Percentiles rank a stretch among this genome's conserved stretches.
Conservation (phyloP, 306 rosid species). For the Quercus alba region DNA sequence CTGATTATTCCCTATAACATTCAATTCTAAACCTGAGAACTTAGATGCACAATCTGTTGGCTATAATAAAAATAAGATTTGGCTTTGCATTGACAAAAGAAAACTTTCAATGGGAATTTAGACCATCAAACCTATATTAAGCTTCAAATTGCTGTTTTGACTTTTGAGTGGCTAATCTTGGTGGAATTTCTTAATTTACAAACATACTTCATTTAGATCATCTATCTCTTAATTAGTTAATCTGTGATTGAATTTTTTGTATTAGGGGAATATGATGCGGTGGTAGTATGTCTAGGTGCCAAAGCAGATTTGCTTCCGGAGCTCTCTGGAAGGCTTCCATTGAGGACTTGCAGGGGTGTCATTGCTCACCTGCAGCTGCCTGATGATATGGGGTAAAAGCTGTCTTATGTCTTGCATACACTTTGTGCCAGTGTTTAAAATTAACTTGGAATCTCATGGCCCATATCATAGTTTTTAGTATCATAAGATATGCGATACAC, state of each 20-base stretch:
- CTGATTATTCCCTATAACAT: not conserved
- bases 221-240: not conserved
- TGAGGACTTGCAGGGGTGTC: conserved; percentile 90
- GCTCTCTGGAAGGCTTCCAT: conserved; percentile 81
- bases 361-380: conserved; percentile 71
- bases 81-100: no score
- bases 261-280: conserved; percentile 78
- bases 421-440: not conserved
- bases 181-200: not conserved
- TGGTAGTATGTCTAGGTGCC: conserved; percentile 83
- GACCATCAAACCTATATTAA: not conserved
- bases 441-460: not conserved
- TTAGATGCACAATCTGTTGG: not conserved
- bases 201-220: not conserved
- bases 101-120: not conserved
- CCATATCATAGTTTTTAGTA: not conserved
- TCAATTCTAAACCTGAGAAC: not conserved
- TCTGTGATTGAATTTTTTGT: not conserved
- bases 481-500: no score
- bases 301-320: conserved; percentile 76
- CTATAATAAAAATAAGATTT: no score
- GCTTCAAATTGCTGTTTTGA: not conserved
- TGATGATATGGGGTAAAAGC: conserved; percentile 47
- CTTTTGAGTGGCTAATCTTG: conserved; percentile 1
- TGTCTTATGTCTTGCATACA: not conserved